Percentiles rank a stretch among this genome's conserved stretches.
Conservation (phyloP, 1,284 basidiomycete genomes). For the Schizophyllum commune region DNA sequence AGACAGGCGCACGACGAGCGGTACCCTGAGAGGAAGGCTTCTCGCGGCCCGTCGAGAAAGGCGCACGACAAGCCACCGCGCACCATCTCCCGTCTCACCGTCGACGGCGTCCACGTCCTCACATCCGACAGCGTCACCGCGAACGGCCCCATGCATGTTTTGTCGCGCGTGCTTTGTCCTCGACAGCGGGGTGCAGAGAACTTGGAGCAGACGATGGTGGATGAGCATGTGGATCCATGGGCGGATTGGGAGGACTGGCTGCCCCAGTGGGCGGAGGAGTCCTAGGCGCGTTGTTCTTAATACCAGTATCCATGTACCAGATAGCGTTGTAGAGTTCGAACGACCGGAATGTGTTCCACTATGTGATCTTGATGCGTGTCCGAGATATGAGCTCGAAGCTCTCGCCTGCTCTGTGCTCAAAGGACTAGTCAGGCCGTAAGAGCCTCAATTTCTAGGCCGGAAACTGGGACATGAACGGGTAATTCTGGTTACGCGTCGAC, state of each 20-base stretch:
- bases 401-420: too few species aligned
- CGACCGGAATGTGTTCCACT: too few species aligned
- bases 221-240: too few species aligned
- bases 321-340: too few species aligned
- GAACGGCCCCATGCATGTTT: constrained; percentile 58
- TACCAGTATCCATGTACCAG: too few species aligned
- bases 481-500: too few species aligned
- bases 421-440: too few species aligned
- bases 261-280: constrained; percentile 19
- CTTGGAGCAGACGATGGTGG: constrained; percentile 14
- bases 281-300: background rate
- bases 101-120: constrained; percentile 41
- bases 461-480: too few species aligned
- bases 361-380: too few species aligned
- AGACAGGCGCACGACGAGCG: background rate
- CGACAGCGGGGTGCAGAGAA: constrained; percentile 24
- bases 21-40: too few species aligned
- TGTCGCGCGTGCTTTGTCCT: constrained; percentile 47
- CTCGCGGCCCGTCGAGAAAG: background rate
- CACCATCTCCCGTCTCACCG: constrained; percentile 40
- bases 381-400: too few species aligned
- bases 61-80: constrained; percentile 23
- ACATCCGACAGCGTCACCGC: constrained; percentile 47
- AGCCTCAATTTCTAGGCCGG: too few species aligned
- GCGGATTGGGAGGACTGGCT: constrained; percentile 53